phyloP scores from a whole-genome alignment of 495 filamentous ascomycete genomes.

The Ascobolus immersus region DNA sequence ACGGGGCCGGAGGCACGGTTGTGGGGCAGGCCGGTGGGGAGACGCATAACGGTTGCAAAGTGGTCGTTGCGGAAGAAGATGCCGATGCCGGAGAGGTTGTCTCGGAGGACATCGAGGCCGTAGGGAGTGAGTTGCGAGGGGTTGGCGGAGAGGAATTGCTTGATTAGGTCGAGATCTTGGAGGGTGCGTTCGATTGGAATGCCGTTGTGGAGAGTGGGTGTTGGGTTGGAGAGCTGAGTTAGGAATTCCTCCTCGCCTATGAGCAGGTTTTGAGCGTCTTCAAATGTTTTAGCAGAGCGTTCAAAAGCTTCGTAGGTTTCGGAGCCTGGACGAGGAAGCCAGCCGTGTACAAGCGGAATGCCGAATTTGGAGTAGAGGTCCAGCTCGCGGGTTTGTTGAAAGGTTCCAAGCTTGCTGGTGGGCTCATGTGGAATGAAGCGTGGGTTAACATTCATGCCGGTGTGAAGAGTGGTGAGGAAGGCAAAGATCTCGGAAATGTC shows the following conservation, averaged over 20 bases:
- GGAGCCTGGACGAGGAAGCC: slow-evolving; percentile 45
- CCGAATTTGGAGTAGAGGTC: slow-evolving; percentile 63
- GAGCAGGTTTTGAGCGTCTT: slow-evolving; percentile 67
- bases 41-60: slow-evolving; percentile 71
- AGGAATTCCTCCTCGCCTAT: slow-evolving; percentile 76
- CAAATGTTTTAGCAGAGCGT: slow-evolving; percentile 53
- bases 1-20: slow-evolving; percentile 41
- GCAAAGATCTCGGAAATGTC: slow-evolving; percentile 68
- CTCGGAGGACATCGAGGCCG: slow-evolving; percentile 44
- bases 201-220: slow-evolving; percentile 15
- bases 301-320: slow-evolving; percentile 37
- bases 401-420: slow-evolving; percentile 35
- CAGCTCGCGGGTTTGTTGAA: slow-evolving; percentile 65
- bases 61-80: slow-evolving; percentile 95
- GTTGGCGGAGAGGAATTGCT: slow-evolving; percentile 48
- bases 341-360: slow-evolving; percentile 80
- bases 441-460: slow-evolving; percentile 96
- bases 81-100: slow-evolving; percentile 40
- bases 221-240: slow-evolving; percentile 36
- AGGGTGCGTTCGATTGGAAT: slow-evolving; percentile 43
- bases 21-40: slow-evolving; percentile 17
- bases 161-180: slow-evolving; percentile 56
- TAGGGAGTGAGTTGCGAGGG: slow-evolving; percentile 67
- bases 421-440: slow-evolving; percentile 31
- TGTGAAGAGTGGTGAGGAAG: slow-evolving; percentile 73